Conservation (phyloP, 1,284 basidiomycete genomes). For the Singerocomus rubriflavus region DNA sequence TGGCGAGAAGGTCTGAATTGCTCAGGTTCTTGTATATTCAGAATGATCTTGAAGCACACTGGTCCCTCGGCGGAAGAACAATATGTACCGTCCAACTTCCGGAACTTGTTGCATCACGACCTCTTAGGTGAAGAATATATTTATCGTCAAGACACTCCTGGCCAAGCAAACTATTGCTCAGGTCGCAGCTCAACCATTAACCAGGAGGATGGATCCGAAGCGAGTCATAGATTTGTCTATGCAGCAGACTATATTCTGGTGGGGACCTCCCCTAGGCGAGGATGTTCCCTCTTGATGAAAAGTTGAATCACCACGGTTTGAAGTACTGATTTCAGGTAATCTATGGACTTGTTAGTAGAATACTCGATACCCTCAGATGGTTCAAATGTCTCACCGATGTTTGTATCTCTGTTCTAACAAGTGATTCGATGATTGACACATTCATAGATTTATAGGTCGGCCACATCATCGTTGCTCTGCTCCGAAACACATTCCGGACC, state of each 20-base stretch:
- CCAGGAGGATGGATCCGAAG: conserved; percentile 41
- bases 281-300: conserved; percentile 54
- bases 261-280: conserved; percentile 2
- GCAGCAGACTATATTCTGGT: conserved; percentile 69
- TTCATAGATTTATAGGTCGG: conserved; percentile 39
- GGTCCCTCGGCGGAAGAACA: conserved; percentile 40
- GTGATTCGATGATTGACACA: neutral
- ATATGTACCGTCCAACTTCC: conserved; percentile 48
- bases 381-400: conserved; percentile 44
- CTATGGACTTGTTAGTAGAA: conserved; percentile 51
- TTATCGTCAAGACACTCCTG: conserved; percentile 57
- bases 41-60: conserved; percentile 31
- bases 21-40: conserved; percentile 8
- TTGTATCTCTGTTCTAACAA: conserved; percentile 41
- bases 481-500: conserved; percentile 66
- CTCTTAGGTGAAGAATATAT: conserved; percentile 41
- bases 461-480: conserved; percentile 57
- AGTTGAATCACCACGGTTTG: neutral
- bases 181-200: conserved; percentile 46
- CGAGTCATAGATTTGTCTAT: conserved; percentile 58
- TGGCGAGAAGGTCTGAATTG: conserved; percentile 37
- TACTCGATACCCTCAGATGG: conserved; percentile 41
- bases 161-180: conserved; percentile 17
- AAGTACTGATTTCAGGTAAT: conserved; percentile 1
- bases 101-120: conserved; percentile 51